Conservation (phyloP, 1,139 yeast species). For the Debaryomyces subglobosus region DNA sequence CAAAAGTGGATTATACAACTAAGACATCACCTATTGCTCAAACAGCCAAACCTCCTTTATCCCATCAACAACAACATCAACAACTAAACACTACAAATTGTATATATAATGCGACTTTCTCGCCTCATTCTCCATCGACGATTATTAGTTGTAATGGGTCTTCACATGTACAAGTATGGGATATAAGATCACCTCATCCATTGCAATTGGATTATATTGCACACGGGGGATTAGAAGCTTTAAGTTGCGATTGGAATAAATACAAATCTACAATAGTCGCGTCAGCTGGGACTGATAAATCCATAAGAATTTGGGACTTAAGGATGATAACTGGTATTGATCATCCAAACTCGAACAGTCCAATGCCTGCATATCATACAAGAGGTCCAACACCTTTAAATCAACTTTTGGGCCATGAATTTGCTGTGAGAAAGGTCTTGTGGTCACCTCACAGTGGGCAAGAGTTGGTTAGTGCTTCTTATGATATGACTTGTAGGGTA, state of each 20-base stretch:
- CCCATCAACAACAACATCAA: slow-evolving; percentile 35
- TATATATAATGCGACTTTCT: slow-evolving; percentile 77
- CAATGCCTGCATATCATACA: slow-evolving; percentile 47
- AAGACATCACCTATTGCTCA: slow-evolving; percentile 25
- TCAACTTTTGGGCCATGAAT: slow-evolving; percentile 84
- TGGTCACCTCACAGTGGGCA: slow-evolving; percentile 91
- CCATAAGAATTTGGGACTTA: slow-evolving; percentile 84
- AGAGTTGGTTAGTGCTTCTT: slow-evolving; percentile 73
- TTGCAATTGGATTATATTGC: slow-evolving; percentile 65
- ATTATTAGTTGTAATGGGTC: slow-evolving; percentile 80
- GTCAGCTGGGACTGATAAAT: slow-evolving; percentile 87
- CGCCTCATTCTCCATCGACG: slow-evolving; percentile 81
- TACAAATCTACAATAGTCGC: slow-evolving; percentile 79
- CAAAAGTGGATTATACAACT: slow-evolving; percentile 36
- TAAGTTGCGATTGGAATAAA: slow-evolving; percentile 88
- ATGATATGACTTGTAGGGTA: slow-evolving; percentile 88
- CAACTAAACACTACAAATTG: slow-evolving; percentile 48
- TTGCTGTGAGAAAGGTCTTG: slow-evolving; percentile 77
- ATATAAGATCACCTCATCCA: slow-evolving; percentile 68
- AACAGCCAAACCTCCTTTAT: slow-evolving; percentile 34
- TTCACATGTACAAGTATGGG: slow-evolving; percentile 82
- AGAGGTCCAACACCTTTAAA: slow-evolving; percentile 73
- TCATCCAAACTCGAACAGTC: slow-evolving; percentile 39
- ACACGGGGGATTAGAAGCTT: slow-evolving; percentile 80
- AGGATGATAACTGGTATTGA: slow-evolving; percentile 61